Conservation (phyloP, 805 yeast species). For the Myxozyma udenii region DNA sequence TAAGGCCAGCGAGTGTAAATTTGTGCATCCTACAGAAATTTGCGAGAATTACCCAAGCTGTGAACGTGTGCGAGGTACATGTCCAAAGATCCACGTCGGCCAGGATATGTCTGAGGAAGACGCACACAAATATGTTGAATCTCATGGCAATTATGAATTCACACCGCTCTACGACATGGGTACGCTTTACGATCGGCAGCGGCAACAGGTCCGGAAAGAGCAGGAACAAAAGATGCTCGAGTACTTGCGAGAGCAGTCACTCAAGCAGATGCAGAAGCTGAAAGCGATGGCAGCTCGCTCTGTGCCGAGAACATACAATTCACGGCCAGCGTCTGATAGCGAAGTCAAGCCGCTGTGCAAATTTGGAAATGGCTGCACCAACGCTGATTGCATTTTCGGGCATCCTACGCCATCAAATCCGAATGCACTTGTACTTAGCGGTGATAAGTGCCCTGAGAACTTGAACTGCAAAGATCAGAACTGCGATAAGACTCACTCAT, state of each 20-base stretch:
- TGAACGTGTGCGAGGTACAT: conserved; percentile 65
- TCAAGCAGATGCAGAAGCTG: background rate
- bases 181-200: background rate
- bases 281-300: no score
- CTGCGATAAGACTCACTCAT: conserved; percentile 80
- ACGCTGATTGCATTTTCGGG: conserved; percentile 79
- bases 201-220: background rate
- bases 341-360: conserved; percentile 60
- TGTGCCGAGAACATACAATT: background rate
- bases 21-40: conserved; percentile 73
- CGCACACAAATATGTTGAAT: conserved; percentile 50
- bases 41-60: conserved; percentile 49
- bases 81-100: conserved; percentile 78
- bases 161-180: conserved; percentile 19
- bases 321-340: conserved; percentile 37
- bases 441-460: conserved; percentile 76
- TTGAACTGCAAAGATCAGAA: conserved; percentile 55
- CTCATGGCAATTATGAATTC: conserved; percentile 34
- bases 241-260: background rate
- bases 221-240: background rate
- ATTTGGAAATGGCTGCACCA: conserved; percentile 71
- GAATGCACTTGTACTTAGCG: conserved; percentile 61
- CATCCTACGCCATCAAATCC: conserved; percentile 87
- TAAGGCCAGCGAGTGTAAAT: conserved; percentile 50
- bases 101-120: conserved; percentile 67